These are phyloP conservation scores for Viola odorata DNA, from an alignment of 345 rosid species.

Conservation along the genomic window DNA sequence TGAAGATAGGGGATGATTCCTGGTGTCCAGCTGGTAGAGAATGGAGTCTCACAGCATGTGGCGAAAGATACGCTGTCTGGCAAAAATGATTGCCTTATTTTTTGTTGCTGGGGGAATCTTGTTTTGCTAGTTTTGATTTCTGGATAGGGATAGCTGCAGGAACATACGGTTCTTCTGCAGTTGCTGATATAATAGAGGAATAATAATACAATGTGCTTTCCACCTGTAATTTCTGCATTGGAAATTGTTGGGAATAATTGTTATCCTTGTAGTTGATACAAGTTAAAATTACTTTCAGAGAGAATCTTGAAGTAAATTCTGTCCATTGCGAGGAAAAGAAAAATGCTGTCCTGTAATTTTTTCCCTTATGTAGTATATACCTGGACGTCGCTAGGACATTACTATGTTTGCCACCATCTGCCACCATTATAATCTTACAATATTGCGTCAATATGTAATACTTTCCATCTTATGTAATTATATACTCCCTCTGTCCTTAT, in stretches of 20 bases:
- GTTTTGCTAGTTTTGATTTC: neutral
- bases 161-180: neutral
- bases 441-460: too few species aligned
- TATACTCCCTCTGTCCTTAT: too few species aligned
- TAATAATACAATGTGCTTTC: neutral
- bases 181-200: neutral
- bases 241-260: neutral
- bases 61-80: slow-evolving; percentile 82
- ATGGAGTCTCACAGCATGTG: slow-evolving; percentile 69
- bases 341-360: too few species aligned
- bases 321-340: too few species aligned
- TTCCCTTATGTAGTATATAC: too few species aligned
- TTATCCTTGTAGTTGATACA: neutral
- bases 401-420: too few species aligned
- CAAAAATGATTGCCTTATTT: slow-evolving; percentile 35
- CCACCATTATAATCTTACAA: too few species aligned
- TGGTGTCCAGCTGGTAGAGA: slow-evolving; percentile 83
- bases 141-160: too few species aligned
- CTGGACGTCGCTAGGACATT: too few species aligned
- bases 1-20: slow-evolving; percentile 87
- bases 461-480: too few species aligned
- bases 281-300: too few species aligned
- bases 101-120: neutral
- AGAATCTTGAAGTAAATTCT: too few species aligned
- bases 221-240: neutral